These are phyloP conservation scores for Macaranga tanarius DNA, from an alignment of 441 rosid species.

Conservation along the genomic window DNA sequence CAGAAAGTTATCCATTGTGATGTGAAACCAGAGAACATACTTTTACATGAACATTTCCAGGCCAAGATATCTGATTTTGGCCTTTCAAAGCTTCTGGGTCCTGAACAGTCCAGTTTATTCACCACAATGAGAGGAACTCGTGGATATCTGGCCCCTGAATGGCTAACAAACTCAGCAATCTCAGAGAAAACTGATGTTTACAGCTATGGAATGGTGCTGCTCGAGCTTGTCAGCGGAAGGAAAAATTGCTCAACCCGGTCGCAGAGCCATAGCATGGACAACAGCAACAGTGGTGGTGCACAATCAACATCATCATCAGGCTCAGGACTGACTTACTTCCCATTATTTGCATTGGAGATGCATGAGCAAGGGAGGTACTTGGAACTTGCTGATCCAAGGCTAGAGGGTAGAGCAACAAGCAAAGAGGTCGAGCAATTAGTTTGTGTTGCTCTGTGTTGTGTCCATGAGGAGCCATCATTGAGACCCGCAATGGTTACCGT, in stretches of 20 bases:
- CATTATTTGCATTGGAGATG: constrained; percentile 84
- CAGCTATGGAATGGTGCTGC: constrained; percentile 91
- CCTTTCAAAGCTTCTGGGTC: constrained; percentile 75
- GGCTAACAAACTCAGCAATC: constrained; percentile 81
- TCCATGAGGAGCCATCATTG: constrained; percentile 66
- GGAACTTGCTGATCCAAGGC: constrained; percentile 75
- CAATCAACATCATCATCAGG: constrained; percentile 49
- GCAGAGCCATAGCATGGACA: constrained; percentile 50
- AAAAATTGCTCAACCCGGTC: constrained; percentile 65
- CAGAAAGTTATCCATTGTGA: constrained; percentile 89
- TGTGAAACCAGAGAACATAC: constrained; percentile 89
- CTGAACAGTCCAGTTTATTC: constrained; percentile 84
- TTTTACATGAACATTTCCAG: constrained; percentile 68
- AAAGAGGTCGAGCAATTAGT: constrained; percentile 67
- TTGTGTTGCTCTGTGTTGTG: constrained; percentile 65
- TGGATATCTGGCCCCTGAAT: constrained; percentile 97
- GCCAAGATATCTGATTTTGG: constrained; percentile 91
- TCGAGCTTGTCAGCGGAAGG: constrained; percentile 88
- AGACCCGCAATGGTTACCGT: constrained; percentile 69
- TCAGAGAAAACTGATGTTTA: constrained; percentile 89
- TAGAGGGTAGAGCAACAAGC: constrained; percentile 62
- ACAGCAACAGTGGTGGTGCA: constrained; percentile 39
- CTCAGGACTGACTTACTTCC: constrained; percentile 55
- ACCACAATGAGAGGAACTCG: constrained; percentile 96
- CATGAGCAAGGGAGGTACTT: constrained; percentile 73